Percentiles rank a stretch among this genome's conserved stretches.
phyloP scores from a whole-genome alignment of 495 filamentous ascomycete species.

The Copromyces sp. region DNA sequence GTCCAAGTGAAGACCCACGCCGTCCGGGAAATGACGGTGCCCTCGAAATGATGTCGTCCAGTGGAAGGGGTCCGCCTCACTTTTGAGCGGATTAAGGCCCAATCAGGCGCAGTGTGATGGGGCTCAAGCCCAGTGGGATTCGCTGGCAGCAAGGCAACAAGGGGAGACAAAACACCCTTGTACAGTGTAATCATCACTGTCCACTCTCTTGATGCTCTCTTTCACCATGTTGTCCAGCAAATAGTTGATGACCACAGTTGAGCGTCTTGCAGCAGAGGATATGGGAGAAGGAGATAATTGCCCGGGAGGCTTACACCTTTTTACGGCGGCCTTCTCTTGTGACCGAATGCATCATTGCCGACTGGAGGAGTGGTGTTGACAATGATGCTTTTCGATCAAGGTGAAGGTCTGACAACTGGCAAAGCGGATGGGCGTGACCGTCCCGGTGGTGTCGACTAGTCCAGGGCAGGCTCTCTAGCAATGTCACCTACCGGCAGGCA shows the following conservation, averaged over 20 bases:
- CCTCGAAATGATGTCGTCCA: slow-evolving; percentile 4
- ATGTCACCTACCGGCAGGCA: too few relatives aligned
- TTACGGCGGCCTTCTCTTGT: neutral
- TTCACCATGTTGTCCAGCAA: neutral
- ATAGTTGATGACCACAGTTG: neutral
- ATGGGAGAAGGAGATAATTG: neutral
- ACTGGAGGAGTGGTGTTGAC: neutral
- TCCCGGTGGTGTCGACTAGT: neutral
- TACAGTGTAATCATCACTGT: neutral
- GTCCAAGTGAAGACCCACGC: neutral
- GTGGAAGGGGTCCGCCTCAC: slow-evolving; percentile 13
- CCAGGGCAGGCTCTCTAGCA: neutral
- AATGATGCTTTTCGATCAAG: neutral
- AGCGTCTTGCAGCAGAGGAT: neutral
- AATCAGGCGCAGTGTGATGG: slow-evolving; percentile 12
- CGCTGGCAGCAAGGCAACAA: slow-evolving; percentile 9
- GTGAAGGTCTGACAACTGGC: neutral
- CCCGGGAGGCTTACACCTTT: neutral
- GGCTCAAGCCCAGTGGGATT: slow-evolving; percentile 6
- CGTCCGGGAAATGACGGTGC: slow-evolving; percentile 6
- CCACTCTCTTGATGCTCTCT: neutral
- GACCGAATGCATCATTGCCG: neutral
- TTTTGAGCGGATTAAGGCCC: slow-evolving; percentile 7
- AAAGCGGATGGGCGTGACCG: neutral
- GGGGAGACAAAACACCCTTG: neutral